Evolutionary conservation across 805 yeast genomes (phyloP), one percentile per base, ranked within the genome.

Genomic region (Pachysolen tannophilus): DNA sequence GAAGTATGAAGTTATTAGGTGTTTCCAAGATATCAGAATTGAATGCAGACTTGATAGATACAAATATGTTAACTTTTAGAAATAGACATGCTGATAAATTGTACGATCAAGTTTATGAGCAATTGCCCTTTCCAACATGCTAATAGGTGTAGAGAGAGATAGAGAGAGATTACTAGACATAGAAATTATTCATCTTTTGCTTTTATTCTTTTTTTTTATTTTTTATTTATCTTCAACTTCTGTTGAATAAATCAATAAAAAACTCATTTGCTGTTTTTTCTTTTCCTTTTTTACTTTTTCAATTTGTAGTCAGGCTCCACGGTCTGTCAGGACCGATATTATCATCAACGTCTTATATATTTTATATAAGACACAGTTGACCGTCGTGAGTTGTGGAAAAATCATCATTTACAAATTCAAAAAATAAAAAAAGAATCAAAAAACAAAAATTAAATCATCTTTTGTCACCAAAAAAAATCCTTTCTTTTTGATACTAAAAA

Each of bases 301-400:
- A n/a, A n/a, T n/a, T n/a, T n/a, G n/a, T n/a, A n/a, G n/a, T 40
- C 36, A 29, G 40, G 31, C 30, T 55, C 81, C 83, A 75, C 80
- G 86, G 87, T 87, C 71, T 68, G 88, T 80, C 86, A 80, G 67
- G 74, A 86, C 87, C 86, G 71, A 60, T n/a, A 61, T 51, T 69
- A 59, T 80, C 86, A 80, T 80, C 87, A 81, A 69, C 41, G 49
- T 45, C 50, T 33, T 49, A 43, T 49, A 45, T 48, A 50, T 53
- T 49, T 46, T 37, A 40, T 46, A 41, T 38, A 51, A 47, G 51
- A 40, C 48, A 48, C 65, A 60, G 65, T 59, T 55, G 65, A 60
- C 65, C 65, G 65, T 60, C 65, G 65, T 60, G 65, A 60, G 60
- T 44, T 36, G 48, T 62, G 58, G 61, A 61, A 36, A 41, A 52